These are phyloP conservation scores for Ramaria sp. DNA, from an alignment of 768 basidiomycete species.

Conservation along the genomic window DNA sequence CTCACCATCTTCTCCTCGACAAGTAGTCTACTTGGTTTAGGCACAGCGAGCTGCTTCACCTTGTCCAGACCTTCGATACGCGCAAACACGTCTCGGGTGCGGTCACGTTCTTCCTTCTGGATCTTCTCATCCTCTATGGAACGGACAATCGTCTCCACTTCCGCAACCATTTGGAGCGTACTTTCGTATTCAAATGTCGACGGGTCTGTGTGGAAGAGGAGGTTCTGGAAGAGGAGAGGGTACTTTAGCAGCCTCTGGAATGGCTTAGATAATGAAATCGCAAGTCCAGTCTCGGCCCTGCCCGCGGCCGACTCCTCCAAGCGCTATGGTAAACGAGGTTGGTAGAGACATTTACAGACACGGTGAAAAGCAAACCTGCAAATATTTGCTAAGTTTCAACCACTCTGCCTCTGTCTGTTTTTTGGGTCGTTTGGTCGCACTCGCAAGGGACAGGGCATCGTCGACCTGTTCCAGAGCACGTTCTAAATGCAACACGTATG, in stretches of 20 bases:
- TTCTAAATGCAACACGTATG: conserved; percentile 91
- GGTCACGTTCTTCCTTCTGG: conserved; percentile 90
- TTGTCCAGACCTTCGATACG: conserved; percentile 95
- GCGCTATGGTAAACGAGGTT: conserved; percentile 18
- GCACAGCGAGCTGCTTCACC: conserved; percentile 83
- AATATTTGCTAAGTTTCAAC: conserved; percentile 62
- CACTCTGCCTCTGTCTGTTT: conserved; percentile 74
- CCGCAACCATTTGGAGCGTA: conserved; percentile 91
- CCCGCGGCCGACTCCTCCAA: conserved; percentile 75
- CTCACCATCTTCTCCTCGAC: conserved; percentile 48
- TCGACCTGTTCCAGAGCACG: conserved; percentile 84
- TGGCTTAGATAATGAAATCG: conserved; percentile 92
- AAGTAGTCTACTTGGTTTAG: conserved; percentile 83
- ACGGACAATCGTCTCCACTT: conserved; percentile 92
- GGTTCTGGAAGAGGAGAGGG: conserved; percentile 93
- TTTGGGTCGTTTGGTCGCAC: conserved; percentile 63
- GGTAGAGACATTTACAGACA: background rate
- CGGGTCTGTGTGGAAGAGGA: conserved; percentile 94
- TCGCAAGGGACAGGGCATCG: conserved; percentile 52
- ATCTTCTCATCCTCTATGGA: conserved; percentile 98
- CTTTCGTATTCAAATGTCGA: conserved; percentile 96
- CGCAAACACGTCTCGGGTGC: conserved; percentile 89
- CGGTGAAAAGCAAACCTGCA: conserved; percentile 29
- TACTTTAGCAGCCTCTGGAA: conserved; percentile 96
- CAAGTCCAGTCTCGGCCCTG: conserved; percentile 87